Evolutionary conservation across 495 filamentous ascomycete genomes (phyloP).

Genomic region (Neurospora tetraspora): DNA sequence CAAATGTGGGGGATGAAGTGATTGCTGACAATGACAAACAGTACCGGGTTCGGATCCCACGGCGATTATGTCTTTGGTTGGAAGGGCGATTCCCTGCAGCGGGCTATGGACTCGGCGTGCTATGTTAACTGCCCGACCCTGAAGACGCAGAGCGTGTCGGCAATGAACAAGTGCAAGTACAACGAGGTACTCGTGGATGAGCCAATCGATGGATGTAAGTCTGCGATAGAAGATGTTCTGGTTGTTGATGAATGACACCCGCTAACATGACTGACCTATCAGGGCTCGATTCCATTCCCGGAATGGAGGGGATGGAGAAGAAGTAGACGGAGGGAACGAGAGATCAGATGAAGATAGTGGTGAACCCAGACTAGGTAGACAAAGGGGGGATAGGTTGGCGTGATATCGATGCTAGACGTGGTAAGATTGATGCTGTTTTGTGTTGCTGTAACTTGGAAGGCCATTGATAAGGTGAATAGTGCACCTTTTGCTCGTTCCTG

Average conservation of each 20-base stretch:
- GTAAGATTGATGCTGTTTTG: background rate
- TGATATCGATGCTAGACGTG: background rate
- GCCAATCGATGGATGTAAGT: constrained; percentile 19
- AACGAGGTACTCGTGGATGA: constrained; percentile 14
- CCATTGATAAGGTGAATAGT: background rate
- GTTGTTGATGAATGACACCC: background rate
- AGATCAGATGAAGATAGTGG: background rate
- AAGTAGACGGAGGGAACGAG: background rate
- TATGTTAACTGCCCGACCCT: constrained; percentile 28
- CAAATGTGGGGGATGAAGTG: background rate
- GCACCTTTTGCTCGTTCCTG: background rate
- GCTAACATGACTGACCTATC: background rate
- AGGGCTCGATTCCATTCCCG: background rate
- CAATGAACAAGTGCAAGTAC: constrained; percentile 25
- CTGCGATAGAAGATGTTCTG: background rate
- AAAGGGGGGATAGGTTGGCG: background rate
- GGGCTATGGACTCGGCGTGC: constrained; percentile 29
- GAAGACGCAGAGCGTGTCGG: constrained; percentile 21
- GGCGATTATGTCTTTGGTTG: constrained; percentile 34
- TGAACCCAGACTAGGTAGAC: background rate
- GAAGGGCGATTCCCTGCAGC: constrained; percentile 30
- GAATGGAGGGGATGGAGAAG: background rate
- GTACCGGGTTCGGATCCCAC: constrained; percentile 26
- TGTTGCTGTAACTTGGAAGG: background rate
- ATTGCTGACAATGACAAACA: background rate